phyloP scores from a whole-genome alignment of 2,329 filamentous ascomycete species.

The Zopfia rhizophila region DNA sequence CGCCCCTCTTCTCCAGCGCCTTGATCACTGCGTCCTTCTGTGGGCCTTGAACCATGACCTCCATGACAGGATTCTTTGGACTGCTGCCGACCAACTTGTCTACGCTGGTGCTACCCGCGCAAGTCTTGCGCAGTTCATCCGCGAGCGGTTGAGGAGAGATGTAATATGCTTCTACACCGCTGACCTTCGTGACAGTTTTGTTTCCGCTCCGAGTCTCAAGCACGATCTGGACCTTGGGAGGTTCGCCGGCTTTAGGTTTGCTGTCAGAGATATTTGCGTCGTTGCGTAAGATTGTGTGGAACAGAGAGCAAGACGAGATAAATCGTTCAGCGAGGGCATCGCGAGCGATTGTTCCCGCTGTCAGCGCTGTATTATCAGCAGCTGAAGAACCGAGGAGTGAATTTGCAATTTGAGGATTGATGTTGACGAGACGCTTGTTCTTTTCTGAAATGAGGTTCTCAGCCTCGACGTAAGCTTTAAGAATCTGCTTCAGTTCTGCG shows the following conservation, averaged over 20 bases:
- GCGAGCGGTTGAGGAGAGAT: slow-evolving; percentile 69
- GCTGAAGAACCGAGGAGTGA: slow-evolving; percentile 65
- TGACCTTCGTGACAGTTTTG: slow-evolving; percentile 72
- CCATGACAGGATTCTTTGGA: slow-evolving; percentile 71
- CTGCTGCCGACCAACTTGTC: slow-evolving; percentile 68
- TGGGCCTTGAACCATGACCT: slow-evolving; percentile 74
- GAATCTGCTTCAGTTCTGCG: slow-evolving; percentile 66
- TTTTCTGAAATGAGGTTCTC: slow-evolving; percentile 66
- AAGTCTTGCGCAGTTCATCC: slow-evolving; percentile 73
- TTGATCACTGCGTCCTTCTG: slow-evolving; percentile 70
- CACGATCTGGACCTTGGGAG: slow-evolving; percentile 69
- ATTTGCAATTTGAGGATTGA: slow-evolving; percentile 72
- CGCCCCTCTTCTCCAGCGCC: slow-evolving; percentile 68
- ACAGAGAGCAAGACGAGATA: slow-evolving; percentile 64
- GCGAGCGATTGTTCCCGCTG: slow-evolving; percentile 67
- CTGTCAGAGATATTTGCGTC: slow-evolving; percentile 50
- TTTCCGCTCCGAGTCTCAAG: slow-evolving; percentile 73
- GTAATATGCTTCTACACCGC: slow-evolving; percentile 69
- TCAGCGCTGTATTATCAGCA: slow-evolving; percentile 66
- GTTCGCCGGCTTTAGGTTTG: slow-evolving; percentile 69
- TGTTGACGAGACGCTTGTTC: slow-evolving; percentile 70
- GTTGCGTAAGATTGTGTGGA: slow-evolving; percentile 67
- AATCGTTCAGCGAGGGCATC: slow-evolving; percentile 71
- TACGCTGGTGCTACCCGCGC: slow-evolving; percentile 74
- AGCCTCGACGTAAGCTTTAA: slow-evolving; percentile 68